A percentile compares a stretch with the other conserved stretches of the same genome.
Evolutionary conservation across 352 stramenopile genomes (phyloP).

Genomic region (Pythium myriotylum): DNA sequence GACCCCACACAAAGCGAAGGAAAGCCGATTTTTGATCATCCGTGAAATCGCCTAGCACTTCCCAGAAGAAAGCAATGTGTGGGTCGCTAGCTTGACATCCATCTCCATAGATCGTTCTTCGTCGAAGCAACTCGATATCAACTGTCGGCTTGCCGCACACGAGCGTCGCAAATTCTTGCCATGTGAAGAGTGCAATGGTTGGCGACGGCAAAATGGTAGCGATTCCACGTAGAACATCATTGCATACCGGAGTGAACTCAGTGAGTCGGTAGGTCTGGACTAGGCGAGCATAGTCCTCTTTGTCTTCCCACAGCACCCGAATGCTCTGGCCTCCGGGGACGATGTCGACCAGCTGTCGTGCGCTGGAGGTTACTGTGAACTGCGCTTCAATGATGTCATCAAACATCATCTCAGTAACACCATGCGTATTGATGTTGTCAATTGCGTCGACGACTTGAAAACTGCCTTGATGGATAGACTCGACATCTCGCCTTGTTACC

Average conservation of each 20-base stretch:
- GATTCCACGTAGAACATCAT: slow-evolving; percentile 75
- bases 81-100: slow-evolving; percentile 84
- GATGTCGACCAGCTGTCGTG: slow-evolving; percentile 79
- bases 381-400: slow-evolving; percentile 90
- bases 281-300: slow-evolving; percentile 76
- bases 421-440: slow-evolving; percentile 71
- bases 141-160: slow-evolving; percentile 90
- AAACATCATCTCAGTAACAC: slow-evolving; percentile 86
- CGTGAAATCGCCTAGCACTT: slow-evolving; percentile 84
- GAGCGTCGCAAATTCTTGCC: slow-evolving; percentile 87
- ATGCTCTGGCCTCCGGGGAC: slow-evolving; percentile 76
- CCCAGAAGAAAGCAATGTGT: slow-evolving; percentile 92
- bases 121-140: slow-evolving; percentile 84
- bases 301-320: slow-evolving; percentile 91
- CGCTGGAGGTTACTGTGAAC: slow-evolving; percentile 88
- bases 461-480: slow-evolving; percentile 79
- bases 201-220: slow-evolving; percentile 84
- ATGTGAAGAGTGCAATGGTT: slow-evolving; percentile 85
- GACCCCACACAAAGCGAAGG: slow-evolving; percentile 86
- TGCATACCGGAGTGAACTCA: slow-evolving; percentile 81
- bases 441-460: slow-evolving; percentile 92
- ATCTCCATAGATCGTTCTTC: slow-evolving; percentile 90
- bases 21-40: slow-evolving; percentile 91
- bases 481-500: slow-evolving; percentile 80
- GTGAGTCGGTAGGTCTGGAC: slow-evolving; percentile 78